Evolutionary conservation across 1,139 yeast genomes (phyloP), one percentile per base, ranked within the genome.

Genomic region (Saccharomycopsis crataegensis): DNA sequence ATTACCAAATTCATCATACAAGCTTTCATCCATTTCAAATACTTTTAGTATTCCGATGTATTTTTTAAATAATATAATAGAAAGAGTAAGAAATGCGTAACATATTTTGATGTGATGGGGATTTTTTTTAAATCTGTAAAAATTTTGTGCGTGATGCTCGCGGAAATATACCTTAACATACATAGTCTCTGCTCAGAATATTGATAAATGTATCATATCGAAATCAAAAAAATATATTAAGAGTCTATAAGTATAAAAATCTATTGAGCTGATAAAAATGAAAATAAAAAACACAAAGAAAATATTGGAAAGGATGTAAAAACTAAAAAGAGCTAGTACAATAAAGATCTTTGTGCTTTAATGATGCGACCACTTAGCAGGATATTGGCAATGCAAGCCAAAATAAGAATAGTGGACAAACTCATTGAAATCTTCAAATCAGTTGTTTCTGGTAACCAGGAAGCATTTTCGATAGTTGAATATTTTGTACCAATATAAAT

Each of bases 1-100:
- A 65, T 87, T 86, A 45, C 96, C 96, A 66, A 87, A 81, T 78
- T 89, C 96, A 67, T 88, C 96, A 66, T 84, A 86, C 33, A 79
- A 66, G 57, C 81, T 41, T 38, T 45, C 43, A 32, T 50, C 48
- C 49, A 37, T 50, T 22, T 22, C 8, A 14, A 41, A 38, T 16
- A 46, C 38, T 33, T n/a, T 8, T 46, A n/a, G 14, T 11, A 22
- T 22, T 22, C 28, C 4, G 4, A 36, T 31, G 17, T 12, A 12
- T 32, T 16, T 14, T 34, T 11, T 16, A 46, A 46, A 16, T 9
- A 46, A 32, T 16, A n/a, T 3, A 16, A 38, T 38, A n/a, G 12
- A 28, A 38, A 12, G 37, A 49, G 12, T n/a, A n/a, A 43, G 28
- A 43, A 16, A 31, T n/a, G 28, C 41, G 2, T n/a, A n/a, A n/a